Percentiles rank a stretch among this genome's conserved stretches.
phyloP scores from a whole-genome alignment of 2,329 filamentous ascomycete species.

The Bipolaris victoriae region DNA sequence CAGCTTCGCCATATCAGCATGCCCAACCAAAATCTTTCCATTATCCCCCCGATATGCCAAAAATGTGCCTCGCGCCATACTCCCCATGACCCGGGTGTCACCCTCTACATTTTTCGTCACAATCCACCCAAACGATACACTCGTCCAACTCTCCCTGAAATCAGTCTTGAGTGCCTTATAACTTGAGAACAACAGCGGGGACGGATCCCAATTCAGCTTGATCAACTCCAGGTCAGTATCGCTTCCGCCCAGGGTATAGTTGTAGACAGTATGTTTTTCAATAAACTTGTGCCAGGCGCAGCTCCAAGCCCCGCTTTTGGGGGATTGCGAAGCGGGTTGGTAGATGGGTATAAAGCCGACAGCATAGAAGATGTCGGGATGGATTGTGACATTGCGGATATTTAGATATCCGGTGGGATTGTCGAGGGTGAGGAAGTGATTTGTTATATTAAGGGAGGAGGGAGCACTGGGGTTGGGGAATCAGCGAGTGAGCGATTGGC shows the following conservation, averaged over 20 bases:
- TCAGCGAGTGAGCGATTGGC: not conserved
- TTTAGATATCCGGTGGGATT: not conserved
- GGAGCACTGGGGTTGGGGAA: not conserved
- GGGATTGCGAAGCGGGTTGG: not conserved
- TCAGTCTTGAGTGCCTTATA: not conserved
- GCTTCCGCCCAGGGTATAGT: not conserved
- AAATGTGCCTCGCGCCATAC: not conserved
- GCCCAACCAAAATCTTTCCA: not conserved
- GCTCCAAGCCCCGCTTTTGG: not conserved
- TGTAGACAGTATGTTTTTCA: not conserved
- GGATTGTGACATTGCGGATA: not conserved
- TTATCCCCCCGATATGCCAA: not conserved
- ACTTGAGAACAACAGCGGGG: not conserved
- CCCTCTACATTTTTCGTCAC: not conserved
- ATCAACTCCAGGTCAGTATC: not conserved
- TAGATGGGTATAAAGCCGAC: not conserved
- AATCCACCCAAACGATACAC: not conserved
- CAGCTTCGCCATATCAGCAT: not conserved
- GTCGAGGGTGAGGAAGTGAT: not conserved
- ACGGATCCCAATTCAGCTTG: not conserved
- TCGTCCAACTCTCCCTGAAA: not conserved
- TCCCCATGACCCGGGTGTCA: not conserved
- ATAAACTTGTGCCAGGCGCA: not conserved
- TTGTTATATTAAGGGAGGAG: not conserved
- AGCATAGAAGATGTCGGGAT: not conserved